Percentiles rank a stretch among this genome's conserved stretches.
Conservation (phyloP, 768 basidiomycete genomes). For the Boletus rex-veris region DNA sequence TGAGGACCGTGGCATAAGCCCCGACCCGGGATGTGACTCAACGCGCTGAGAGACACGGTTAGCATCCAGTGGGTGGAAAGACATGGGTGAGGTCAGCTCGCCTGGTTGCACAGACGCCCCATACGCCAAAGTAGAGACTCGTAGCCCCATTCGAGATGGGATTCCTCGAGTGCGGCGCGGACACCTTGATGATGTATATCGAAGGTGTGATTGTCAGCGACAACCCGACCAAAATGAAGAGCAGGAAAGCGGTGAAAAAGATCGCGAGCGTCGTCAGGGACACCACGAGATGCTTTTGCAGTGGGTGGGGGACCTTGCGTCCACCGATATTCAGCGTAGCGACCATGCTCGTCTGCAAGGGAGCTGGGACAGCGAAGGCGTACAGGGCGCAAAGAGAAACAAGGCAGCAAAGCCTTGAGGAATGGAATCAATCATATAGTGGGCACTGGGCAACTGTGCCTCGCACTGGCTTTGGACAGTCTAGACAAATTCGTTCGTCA, state of each 20-base stretch:
- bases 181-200: slow-evolving; percentile 56
- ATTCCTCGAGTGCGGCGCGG: slow-evolving; percentile 27
- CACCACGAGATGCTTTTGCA: slow-evolving; percentile 44
- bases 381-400: not conserved
- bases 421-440: no score
- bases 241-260: slow-evolving; percentile 61
- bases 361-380: not conserved
- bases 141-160: slow-evolving; percentile 53
- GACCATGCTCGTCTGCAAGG: slow-evolving; percentile 10
- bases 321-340: slow-evolving; percentile 17
- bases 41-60: slow-evolving; percentile 2
- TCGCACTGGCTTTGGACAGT: not conserved
- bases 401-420: not conserved
- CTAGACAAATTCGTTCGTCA: slow-evolving; percentile 1
- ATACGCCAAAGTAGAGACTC: slow-evolving; percentile 70
- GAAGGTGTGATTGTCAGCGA: slow-evolving; percentile 72
- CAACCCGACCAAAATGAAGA: slow-evolving; percentile 71
- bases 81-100: slow-evolving; percentile 12
- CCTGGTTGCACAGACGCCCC: slow-evolving; percentile 76
- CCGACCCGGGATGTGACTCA: not conserved
- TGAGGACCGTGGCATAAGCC: slow-evolving; percentile 57
- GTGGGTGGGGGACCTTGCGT: slow-evolving; percentile 30
- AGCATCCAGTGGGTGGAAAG: not conserved
- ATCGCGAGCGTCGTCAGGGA: slow-evolving; percentile 46
- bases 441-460: not conserved